Percentiles rank a stretch among this genome's conserved stretches.
These are phyloP conservation scores for Candida hungchunana DNA, from an alignment of 805 yeast genomes.

Conservation along the genomic window DNA sequence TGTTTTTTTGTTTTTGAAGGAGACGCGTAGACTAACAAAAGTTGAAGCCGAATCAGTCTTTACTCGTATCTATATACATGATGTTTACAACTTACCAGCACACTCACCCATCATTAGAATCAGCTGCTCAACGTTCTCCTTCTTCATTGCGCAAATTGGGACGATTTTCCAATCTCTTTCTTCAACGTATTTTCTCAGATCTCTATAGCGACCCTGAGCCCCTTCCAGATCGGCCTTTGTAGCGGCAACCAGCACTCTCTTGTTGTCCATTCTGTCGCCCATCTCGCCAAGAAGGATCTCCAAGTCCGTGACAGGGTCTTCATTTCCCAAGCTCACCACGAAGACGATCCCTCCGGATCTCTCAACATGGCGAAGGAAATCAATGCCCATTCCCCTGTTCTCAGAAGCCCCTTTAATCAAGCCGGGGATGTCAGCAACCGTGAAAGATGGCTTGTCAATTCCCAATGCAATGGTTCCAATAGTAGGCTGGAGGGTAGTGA, in stretches of 20 bases:
- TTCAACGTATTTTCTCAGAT: conserved; percentile 42
- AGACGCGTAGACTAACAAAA: too few species aligned
- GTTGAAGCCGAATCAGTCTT: too few species aligned
- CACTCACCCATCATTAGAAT: conserved; percentile 66
- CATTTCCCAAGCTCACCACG: conserved; percentile 71
- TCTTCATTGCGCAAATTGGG: conserved; percentile 79
- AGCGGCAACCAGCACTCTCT: conserved; percentile 72
- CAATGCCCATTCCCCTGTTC: conserved; percentile 90
- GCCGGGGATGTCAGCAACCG: conserved; percentile 98
- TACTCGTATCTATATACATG: neutral
- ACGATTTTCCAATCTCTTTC: conserved; percentile 58
- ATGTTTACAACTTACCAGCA: conserved; percentile 23
- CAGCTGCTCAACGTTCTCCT: conserved; percentile 68
- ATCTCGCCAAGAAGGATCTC: conserved; percentile 62
- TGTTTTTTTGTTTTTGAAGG: too few species aligned
- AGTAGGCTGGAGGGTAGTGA: conserved; percentile 89
- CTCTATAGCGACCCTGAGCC: conserved; percentile 43
- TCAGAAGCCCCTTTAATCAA: conserved; percentile 82
- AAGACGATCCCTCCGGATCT: conserved; percentile 87
- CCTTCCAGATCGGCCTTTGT: conserved; percentile 86
- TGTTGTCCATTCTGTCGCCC: conserved; percentile 59
- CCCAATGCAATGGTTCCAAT: conserved; percentile 79
- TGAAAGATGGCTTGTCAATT: conserved; percentile 60
- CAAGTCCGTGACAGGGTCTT: conserved; percentile 65
- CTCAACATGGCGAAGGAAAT: conserved; percentile 88